Percentiles rank a stretch among this genome's conserved stretches.
These are phyloP conservation scores for Colletotrichum echinochloae DNA, from an alignment of 2,329 filamentous ascomycete genomes.

Conservation along the genomic window DNA sequence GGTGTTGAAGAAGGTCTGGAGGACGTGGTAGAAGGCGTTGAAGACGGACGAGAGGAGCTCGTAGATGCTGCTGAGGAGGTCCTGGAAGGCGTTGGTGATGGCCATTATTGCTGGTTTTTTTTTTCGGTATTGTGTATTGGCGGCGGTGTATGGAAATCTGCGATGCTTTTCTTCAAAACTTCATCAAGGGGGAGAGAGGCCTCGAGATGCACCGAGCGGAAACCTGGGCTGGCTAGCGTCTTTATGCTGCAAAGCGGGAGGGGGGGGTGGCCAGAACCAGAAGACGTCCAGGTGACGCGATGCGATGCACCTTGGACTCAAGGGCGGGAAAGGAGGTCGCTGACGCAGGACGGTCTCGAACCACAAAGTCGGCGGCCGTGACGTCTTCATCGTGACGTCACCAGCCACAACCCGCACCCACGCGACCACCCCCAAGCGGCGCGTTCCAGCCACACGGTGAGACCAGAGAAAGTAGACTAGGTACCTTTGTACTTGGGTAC, in stretches of 20 bases:
- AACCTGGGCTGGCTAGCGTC: not conserved
- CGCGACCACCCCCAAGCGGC: not conserved
- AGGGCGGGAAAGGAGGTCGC: not conserved
- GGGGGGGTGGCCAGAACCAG: too few relatives aligned
- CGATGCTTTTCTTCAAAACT: slow-evolving; percentile 2
- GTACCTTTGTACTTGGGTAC: not conserved
- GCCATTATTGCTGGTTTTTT: slow-evolving; percentile 47
- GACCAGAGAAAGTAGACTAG: not conserved
- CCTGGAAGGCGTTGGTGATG: slow-evolving; percentile 51
- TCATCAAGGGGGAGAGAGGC: not conserved
- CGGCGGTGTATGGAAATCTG: too few relatives aligned
- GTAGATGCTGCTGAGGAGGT: slow-evolving; percentile 56
- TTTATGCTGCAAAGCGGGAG: slow-evolving; percentile 27
- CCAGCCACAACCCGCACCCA: slow-evolving; percentile 34
- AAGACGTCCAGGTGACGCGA: slow-evolving; percentile 31
- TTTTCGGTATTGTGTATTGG: not conserved
- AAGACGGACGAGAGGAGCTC: slow-evolving; percentile 56
- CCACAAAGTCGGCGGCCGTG: slow-evolving; percentile 13
- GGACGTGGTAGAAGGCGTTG: slow-evolving; percentile 49
- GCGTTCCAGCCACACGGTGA: slow-evolving; percentile 26
- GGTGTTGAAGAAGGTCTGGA: slow-evolving; percentile 50
- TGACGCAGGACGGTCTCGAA: slow-evolving; percentile 13
- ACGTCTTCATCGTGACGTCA: slow-evolving; percentile 41
- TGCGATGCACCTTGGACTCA: slow-evolving; percentile 21
- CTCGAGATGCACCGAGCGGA: too few relatives aligned